Evolutionary conservation across 495 filamentous ascomycete genomes (phyloP), one percentile per base, ranked within the genome.

Genomic region (Lepidopterella palustris): DNA sequence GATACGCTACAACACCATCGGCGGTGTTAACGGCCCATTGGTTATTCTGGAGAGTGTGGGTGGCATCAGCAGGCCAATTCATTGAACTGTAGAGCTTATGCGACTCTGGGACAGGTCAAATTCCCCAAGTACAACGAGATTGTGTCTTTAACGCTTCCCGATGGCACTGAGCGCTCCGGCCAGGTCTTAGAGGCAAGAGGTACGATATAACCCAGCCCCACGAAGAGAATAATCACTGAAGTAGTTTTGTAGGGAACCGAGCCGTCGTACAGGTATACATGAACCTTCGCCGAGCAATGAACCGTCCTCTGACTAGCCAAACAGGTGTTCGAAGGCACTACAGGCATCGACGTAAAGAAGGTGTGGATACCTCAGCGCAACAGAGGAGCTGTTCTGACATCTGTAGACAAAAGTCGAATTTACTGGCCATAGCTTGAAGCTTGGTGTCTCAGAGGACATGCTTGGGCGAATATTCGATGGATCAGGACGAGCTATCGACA

Each of bases 371-470:
- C 32, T 18, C n/a, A 29, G 4, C 26, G 3, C 40, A 8, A 13
- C 45, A 29, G 11, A 39, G 0, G 45, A 24, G 25, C 48, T 21
- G 31, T 4, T 21, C 66, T 68, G 45, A 68, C 64, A 28, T 40
- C 5, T 24, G 31, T 62, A 91, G 88, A 95, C 92, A 13, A 92
- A 87, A 79, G 93, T 99, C 74, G 90, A 97, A 70, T 96, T 99
- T 73, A 93, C 87, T 52, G 93, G 95, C 32, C 83, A 96, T 77
- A 97, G 88, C 76, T 79, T 99, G 77, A 97, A 97, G 80, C 85
- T 99, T 49, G 92, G 93, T 71, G 95, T 99, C 57, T 97, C 93
- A 35, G 95, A 99, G 76, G 95, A 97, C 78, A 99, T 99, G 95
- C 76, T 97, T 75, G 95, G 95, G 63, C 90, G 95, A 76, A 90